These are phyloP conservation scores for Lecanicillium sp. DNA, from an alignment of 2,329 filamentous ascomycete species.

Conservation along the genomic window DNA sequence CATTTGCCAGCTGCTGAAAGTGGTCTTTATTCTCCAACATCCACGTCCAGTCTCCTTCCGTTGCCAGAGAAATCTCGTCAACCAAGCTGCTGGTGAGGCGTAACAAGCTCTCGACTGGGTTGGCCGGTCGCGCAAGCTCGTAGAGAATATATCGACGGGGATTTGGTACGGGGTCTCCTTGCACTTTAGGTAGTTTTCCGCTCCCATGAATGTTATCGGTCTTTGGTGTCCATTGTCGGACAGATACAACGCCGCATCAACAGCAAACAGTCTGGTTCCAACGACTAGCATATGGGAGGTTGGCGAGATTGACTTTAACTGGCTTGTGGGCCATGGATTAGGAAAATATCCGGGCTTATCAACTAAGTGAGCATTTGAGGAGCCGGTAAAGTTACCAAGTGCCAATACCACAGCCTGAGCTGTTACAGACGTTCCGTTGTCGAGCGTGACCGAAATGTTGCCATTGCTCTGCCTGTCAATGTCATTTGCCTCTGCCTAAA, in stretches of 20 bases:
- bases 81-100: neutral
- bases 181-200: slow-evolving; percentile 7
- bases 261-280: slow-evolving; percentile 8
- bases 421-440: neutral
- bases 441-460: neutral
- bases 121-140: slow-evolving; percentile 9
- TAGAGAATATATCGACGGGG: slow-evolving; percentile 7
- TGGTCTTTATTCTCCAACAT: slow-evolving; percentile 6
- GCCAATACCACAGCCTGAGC: slow-evolving; percentile 4
- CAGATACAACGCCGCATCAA: slow-evolving; percentile 8
- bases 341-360: slow-evolving; percentile 8
- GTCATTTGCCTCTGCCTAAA: neutral
- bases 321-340: slow-evolving; percentile 11
- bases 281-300: slow-evolving; percentile 7
- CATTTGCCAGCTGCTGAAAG: slow-evolving; percentile 5
- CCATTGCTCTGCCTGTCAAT: neutral
- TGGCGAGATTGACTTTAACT: slow-evolving; percentile 1
- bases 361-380: slow-evolving; percentile 5
- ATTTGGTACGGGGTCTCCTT: slow-evolving; percentile 7
- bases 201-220: slow-evolving; percentile 13
- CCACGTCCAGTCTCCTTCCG: slow-evolving; percentile 12
- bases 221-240: slow-evolving; percentile 8
- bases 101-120: slow-evolving; percentile 3
- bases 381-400: slow-evolving; percentile 9
- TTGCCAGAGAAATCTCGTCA: slow-evolving; percentile 7